Evolutionary conservation across 164 flowering plant genomes (phyloP), one percentile per base, ranked within the genome.

Genomic region (Houttuynia cordata): DNA sequence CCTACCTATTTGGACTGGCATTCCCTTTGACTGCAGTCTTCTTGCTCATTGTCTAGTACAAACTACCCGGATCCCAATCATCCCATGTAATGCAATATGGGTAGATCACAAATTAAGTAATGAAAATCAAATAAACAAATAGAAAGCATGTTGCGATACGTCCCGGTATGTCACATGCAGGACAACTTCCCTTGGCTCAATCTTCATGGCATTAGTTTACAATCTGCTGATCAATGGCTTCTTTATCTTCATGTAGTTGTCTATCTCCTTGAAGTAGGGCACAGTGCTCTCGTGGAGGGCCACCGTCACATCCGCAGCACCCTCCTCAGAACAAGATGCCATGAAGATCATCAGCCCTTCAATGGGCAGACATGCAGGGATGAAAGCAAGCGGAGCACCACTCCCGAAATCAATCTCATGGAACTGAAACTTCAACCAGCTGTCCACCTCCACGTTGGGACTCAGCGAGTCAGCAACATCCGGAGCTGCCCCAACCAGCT

Each of bases 391-490:
- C 21, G 67, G 71, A 21, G 30, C 53, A 13, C 71, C 71, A 9
- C 55, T 40, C 18, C 71, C 67, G 53, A 68, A 64, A 49, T 68
- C 67, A 15, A 64, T 25, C 15, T 55, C 61, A 24, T 42, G 24
- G 37, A 68, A 59, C 3, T 50, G 63, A 24, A 68, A 14, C 40
- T 60, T 45, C 50, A 64, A 24, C 67, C 56, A 68, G 55, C 64
- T 68, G 12, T 68, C 61, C 4, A 68, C 64, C n/a, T 68, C 59
- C 25, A 63, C 7, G 24, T 63, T 47, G 10, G 63, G 71, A n/a
- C 37, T 53, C 20, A 47, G 42, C 1, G 53, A 41, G 18, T 57
- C 20, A 0, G 41, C 56, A 1, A 20, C 18, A 30, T 3, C 24
- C 12, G 62, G 60, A 1, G 53, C 56, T 2, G 51, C 10, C 12